Percentiles rank a stretch among this genome's conserved stretches.
These are phyloP conservation scores for Coemansia sp. DNA, from an alignment of 192 early-diverging fungal genomes.

Conservation along the genomic window DNA sequence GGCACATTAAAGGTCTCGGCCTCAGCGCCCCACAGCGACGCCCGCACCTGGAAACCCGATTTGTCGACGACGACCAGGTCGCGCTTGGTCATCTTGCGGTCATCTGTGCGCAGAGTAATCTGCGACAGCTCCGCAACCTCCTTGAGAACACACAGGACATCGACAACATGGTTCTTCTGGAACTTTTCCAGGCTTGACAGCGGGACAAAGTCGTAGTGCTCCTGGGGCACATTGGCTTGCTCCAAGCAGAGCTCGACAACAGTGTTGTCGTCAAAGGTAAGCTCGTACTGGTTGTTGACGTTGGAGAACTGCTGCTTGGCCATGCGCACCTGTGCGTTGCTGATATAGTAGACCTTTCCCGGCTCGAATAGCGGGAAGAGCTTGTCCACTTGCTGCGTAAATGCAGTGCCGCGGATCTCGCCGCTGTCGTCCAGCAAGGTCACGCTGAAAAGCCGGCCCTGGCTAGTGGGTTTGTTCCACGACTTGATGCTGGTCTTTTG, in stretches of 20 bases:
- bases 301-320: slow-evolving; percentile 83
- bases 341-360: slow-evolving; percentile 81
- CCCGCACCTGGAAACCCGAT: slow-evolving; percentile 62
- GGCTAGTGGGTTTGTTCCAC: slow-evolving; percentile 75
- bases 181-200: slow-evolving; percentile 63
- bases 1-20: slow-evolving; percentile 64
- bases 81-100: slow-evolving; percentile 67
- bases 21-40: slow-evolving; percentile 86
- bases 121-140: slow-evolving; percentile 57
- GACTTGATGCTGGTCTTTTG: slow-evolving; percentile 78
- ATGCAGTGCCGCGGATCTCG: slow-evolving; percentile 93
- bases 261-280: slow-evolving; percentile 72
- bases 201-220: slow-evolving; percentile 66
- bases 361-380: slow-evolving; percentile 77
- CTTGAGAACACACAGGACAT: slow-evolving; percentile 78
- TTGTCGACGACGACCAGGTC: slow-evolving; percentile 81
- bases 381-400: slow-evolving; percentile 80
- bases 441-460: slow-evolving; percentile 86
- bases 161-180: slow-evolving; percentile 70
- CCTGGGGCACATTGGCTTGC: slow-evolving; percentile 29
- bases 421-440: slow-evolving; percentile 85
- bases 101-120: slow-evolving; percentile 58
- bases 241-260: slow-evolving; percentile 59
- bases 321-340: slow-evolving; percentile 73
- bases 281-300: slow-evolving; percentile 90